Percentiles rank a stretch among this genome's conserved stretches.
phyloP scores from a whole-genome alignment of 1,284 basidiomycete genomes.

The Melanopsichium pennsylvanicum region DNA sequence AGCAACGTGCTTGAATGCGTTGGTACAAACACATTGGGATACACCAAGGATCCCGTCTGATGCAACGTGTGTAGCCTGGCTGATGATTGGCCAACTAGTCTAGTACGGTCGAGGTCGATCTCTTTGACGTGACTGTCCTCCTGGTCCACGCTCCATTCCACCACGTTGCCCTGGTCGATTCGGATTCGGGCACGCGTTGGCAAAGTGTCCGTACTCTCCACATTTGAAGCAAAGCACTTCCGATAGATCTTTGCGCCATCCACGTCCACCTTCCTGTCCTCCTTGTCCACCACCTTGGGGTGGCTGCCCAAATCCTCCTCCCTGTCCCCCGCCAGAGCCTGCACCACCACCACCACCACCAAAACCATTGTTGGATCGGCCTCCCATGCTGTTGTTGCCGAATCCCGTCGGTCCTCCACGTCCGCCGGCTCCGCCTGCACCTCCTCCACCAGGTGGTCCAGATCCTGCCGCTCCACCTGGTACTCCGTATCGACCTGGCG shows the following conservation, averaged over 20 bases:
- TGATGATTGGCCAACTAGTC: too few relatives aligned
- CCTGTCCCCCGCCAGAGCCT: neutral
- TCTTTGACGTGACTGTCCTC: constrained; percentile 24
- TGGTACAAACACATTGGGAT: too few relatives aligned
- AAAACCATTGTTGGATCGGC: constrained; percentile 13
- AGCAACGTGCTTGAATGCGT: too few relatives aligned
- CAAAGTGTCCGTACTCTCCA: constrained; percentile 62
- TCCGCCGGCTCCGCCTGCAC: constrained; percentile 1
- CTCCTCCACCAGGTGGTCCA: neutral
- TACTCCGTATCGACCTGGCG: constrained; percentile 26
- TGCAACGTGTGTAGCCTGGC: too few relatives aligned
- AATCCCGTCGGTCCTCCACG: constrained; percentile 4
- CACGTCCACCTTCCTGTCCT: constrained; percentile 20
- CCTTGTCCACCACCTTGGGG: constrained; percentile 1
- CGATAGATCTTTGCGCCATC: constrained; percentile 50
- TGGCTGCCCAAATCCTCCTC: constrained; percentile 2
- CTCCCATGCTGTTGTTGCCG: constrained; percentile 8
- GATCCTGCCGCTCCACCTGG: constrained; percentile 1
- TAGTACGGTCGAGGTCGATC: constrained; percentile 35
- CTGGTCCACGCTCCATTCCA: constrained; percentile 49
- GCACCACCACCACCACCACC: neutral
- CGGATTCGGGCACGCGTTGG: constrained; percentile 60
- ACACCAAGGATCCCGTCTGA: too few relatives aligned
- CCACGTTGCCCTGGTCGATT: constrained; percentile 55
- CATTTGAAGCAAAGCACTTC: constrained; percentile 64